A percentile compares a stretch with the other conserved stretches of the same genome.
phyloP scores from a whole-genome alignment of 306 rosid genomes.

The Morella rubra region DNA sequence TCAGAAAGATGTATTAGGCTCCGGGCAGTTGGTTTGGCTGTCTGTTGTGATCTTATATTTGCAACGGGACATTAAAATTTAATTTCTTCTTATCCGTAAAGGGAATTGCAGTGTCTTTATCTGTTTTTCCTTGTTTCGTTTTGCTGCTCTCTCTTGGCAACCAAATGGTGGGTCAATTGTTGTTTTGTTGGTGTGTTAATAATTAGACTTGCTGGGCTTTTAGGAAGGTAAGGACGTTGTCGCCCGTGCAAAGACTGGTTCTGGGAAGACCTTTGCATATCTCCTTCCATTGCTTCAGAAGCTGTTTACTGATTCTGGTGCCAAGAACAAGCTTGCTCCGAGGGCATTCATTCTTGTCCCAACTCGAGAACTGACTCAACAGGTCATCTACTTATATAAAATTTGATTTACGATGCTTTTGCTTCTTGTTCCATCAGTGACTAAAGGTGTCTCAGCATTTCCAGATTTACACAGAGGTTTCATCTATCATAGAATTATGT shows the following conservation, averaged over 20 bases:
- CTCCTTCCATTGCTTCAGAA: slow-evolving; percentile 92
- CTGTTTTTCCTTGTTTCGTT: background rate
- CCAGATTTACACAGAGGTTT: slow-evolving; percentile 69
- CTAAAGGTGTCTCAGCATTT: background rate
- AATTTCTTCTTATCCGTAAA: background rate
- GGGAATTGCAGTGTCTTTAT: background rate
- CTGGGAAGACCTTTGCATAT: slow-evolving; percentile 91
- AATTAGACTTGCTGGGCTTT: background rate
- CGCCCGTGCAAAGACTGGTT: slow-evolving; percentile 93
- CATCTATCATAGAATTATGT: slow-evolving; percentile 67
- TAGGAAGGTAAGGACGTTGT: slow-evolving; percentile 97
- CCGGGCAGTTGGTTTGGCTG: background rate
- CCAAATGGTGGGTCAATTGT: background rate
- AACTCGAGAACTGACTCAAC: slow-evolving; percentile 78
- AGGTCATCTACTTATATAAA: slow-evolving; percentile 38
- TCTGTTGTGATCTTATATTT: background rate
- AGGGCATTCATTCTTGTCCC: slow-evolving; percentile 78
- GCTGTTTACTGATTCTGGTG: slow-evolving; percentile 44
- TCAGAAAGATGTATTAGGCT: background rate
- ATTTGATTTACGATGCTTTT: background rate
- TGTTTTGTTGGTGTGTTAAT: background rate
- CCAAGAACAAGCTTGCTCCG: slow-evolving; percentile 68
- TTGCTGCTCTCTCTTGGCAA: slow-evolving; percentile 1
- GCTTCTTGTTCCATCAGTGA: slow-evolving; percentile 3
- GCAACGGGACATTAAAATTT: background rate